A percentile compares a stretch with the other conserved stretches of the same genome.
These are phyloP conservation scores for Penicillium herquei DNA, from an alignment of 495 filamentous ascomycete genomes.

Conservation along the genomic window DNA sequence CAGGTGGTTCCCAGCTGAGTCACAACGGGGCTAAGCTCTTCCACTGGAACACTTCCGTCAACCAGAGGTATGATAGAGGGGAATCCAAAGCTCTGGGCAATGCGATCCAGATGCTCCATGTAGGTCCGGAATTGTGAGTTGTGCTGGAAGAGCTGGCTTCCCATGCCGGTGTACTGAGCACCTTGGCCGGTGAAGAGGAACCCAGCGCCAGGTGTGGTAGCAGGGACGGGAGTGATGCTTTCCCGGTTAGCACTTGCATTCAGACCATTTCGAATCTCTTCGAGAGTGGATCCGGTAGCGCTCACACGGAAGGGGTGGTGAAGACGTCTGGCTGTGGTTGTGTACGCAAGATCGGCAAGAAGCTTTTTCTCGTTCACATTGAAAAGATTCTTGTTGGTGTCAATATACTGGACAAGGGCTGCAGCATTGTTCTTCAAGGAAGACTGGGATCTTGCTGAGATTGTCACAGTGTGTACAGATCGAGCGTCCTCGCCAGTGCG, in stretches of 20 bases:
- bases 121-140: conserved; percentile 64
- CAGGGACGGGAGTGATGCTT: conserved; percentile 26
- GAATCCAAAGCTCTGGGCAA: conserved; percentile 68
- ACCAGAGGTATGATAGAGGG: conserved; percentile 65
- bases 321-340: conserved; percentile 79
- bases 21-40: conserved; percentile 67
- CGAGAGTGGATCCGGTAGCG: conserved; percentile 47
- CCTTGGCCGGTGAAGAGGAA: conserved; percentile 61
- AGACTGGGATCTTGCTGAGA: conserved; percentile 53
- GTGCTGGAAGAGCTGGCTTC: conserved; percentile 66
- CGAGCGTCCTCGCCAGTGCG: conserved; percentile 51
- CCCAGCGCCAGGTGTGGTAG: conserved; percentile 50
- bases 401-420: conserved; percentile 50
- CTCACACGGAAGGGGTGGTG: conserved; percentile 74
- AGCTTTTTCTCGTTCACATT: conserved; percentile 37
- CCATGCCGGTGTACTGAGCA: conserved; percentile 60
- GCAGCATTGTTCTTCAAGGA: conserved; percentile 56
- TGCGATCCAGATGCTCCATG: conserved; percentile 68
- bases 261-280: conserved; percentile 31
- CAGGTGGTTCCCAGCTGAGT: conserved; percentile 76
- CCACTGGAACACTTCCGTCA: conserved; percentile 39
- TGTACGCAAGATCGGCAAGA: conserved; percentile 63
- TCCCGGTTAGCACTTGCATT: conserved; percentile 26
- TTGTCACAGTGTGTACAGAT: conserved; percentile 46
- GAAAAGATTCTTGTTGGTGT: conserved; percentile 44